Base-by-base conservation (phyloP, 345 rosid genomes). In the Salix caprea region DNA sequence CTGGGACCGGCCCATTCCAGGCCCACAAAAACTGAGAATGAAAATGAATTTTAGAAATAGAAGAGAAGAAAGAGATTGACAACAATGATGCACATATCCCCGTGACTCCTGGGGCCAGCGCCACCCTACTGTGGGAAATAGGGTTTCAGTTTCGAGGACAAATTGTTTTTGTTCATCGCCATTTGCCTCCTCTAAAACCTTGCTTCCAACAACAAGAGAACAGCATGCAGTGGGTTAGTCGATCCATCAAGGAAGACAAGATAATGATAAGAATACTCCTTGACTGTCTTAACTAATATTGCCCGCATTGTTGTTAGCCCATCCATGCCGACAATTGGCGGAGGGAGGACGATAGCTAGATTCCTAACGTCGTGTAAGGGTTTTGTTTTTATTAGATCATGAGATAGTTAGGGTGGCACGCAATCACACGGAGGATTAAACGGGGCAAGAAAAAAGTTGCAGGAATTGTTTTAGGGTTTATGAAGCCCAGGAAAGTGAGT, bases 371-470 rank as follows among this genome's bases (percentile, higher is more conserved):
- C 0, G 58, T 19, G n/a, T 19, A 6, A 19, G 9, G 58, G n/a
- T 6, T 19, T 2, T 19, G 16, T 1, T 19, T 0, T 19, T 18
- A 21, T 1, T 52, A 52, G 14, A 46, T 46, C 18, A 3, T 15
- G 52, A 14, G 52, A 11, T 3, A 23, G 42, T n/a, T 8, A 36
- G 42, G 42, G 52, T 10, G 30, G 81, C 85, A 76, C 84, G 80
- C 78, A 82, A 82, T 78, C 78, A 73, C 85, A 85, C 67, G 65
- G 56, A 74, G 64, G 64, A 67, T 52, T 18, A 48, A 75, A 48
- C 28, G 4, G 1, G 19, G 7, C 2, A 2, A 40, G 48, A 60
- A 24, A 68, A 2, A 36, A 36, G 37, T 39, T 32, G 67, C 18
- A 23, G n/a, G 13, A 76, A 54, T 16, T 26, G 68, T 34, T 2